Evolutionary conservation across 495 filamentous ascomycete species (phyloP), one percentile per base, ranked within the genome.

Genomic region (Aspergillus coremiiformis): DNA sequence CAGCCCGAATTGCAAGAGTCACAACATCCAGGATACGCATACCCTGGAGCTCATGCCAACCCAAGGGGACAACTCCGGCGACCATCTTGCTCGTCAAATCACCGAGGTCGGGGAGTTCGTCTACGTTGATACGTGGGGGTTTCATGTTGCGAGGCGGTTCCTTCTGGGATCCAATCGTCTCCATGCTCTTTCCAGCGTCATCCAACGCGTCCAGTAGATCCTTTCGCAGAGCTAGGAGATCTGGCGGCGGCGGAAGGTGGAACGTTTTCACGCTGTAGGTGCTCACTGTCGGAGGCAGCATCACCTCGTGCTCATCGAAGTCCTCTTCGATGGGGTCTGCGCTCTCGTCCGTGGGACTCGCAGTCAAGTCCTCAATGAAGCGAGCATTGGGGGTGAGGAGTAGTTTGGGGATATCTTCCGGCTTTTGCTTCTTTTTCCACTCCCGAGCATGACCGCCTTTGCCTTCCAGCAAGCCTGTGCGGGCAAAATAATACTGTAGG

Each of bases 401-500:
- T 27, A 76, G 52, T 47, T 65, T 61, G 1, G 73, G 71, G 6
- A 70, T 53, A 39, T 72, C 70, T 17, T 71, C 63, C 39, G 59
- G 37, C 53, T 65, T 71, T 57, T 77, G 81, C 52, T 75, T 78
- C 58, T 85, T 85, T 49, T 80, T 74, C 52, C 78, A 83, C 59
- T 87, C 86, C 7, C 84, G 82, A 47, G 91, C 70, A 52, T 90
- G 87, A 44, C 84, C 93, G 15, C 90, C 91, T 65, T 96, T 96
- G 30, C 92, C 90, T 61, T 98, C 93, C 43, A 98, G 67, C 46
- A 98, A 67, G 3, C 93, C 93, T 3, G 93, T 98, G 45, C 94
- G 78, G 32, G 93, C 92, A 66, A 98, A 98, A 66, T 97, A 98
- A 67, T 98, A 96, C 62, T 98, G 93, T 58, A 98, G 71, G 71